phyloP scores from a whole-genome alignment of 805 yeast species.

The Starmerella scarabaei region DNA sequence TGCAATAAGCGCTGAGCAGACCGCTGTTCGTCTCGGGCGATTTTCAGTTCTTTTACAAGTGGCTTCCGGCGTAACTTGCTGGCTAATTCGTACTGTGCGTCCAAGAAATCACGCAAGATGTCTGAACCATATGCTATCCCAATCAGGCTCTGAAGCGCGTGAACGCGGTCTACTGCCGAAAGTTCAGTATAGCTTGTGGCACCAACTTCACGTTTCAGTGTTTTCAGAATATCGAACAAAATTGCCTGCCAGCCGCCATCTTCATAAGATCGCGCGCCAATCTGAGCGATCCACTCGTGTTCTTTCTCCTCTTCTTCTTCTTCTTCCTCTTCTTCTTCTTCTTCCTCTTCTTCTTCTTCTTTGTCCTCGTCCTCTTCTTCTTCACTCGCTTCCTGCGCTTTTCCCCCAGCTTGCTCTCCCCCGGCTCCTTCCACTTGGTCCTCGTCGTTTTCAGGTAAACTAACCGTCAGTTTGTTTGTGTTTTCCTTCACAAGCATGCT shows the following conservation, averaged over 20 bases:
- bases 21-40: constrained; percentile 37
- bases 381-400: constrained; percentile 9
- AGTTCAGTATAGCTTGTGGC: constrained; percentile 46
- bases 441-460: constrained; percentile 25
- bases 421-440: constrained; percentile 8
- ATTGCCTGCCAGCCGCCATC: constrained; percentile 81
- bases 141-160: constrained; percentile 47
- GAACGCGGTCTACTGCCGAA: constrained; percentile 41
- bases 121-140: constrained; percentile 48
- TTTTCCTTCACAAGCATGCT: constrained; percentile 40
- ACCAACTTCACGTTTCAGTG: constrained; percentile 43
- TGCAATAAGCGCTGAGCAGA: constrained; percentile 29
- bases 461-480: constrained; percentile 28
- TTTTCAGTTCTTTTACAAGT: constrained; percentile 45
- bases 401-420: constrained; percentile 25
- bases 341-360: constrained; percentile 18
- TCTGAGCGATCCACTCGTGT: constrained; percentile 56
- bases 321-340: constrained; percentile 23
- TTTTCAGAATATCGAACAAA: constrained; percentile 56
- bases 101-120: constrained; percentile 50
- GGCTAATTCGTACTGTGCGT: constrained; percentile 51
- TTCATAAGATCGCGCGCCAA: constrained; percentile 58
- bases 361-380: constrained; percentile 17
- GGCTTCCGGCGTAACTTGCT: constrained; percentile 52
- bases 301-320: constrained; percentile 21